Evolutionary conservation across 2,329 filamentous ascomycete species (phyloP).

Genomic region (Leptoxyphium fumago): DNA sequence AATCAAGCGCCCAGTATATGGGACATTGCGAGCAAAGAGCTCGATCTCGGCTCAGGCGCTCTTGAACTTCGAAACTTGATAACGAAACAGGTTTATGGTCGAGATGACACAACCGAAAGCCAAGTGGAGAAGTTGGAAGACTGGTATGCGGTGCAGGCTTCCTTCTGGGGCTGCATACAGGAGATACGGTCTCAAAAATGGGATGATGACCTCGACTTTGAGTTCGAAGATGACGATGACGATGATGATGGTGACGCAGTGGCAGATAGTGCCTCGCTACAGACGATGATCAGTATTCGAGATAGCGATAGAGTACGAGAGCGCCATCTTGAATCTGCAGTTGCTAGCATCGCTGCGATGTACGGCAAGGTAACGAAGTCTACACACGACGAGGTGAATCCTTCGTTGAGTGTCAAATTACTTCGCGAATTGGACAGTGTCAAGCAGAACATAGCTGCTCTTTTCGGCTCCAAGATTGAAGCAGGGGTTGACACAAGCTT

Average conservation of each 20-base stretch:
- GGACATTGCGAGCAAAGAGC: conserved; percentile 11
- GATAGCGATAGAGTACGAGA: conserved; percentile 51
- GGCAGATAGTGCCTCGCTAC: conserved; percentile 34
- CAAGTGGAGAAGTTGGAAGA: conserved; percentile 50
- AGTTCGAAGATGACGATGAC: conserved; percentile 58
- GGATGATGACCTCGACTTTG: conserved; percentile 55
- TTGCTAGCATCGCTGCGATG: conserved; percentile 32
- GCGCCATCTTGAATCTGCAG: conserved; percentile 35
- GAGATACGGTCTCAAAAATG: conserved; percentile 53
- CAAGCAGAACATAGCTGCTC: conserved; percentile 38
- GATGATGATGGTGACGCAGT: conserved; percentile 32
- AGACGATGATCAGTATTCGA: conserved; percentile 54
- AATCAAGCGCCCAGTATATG: conserved; percentile 5
- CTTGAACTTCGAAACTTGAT: conserved; percentile 54
- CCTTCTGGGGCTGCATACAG: conserved; percentile 47
- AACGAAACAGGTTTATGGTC: conserved; percentile 55
- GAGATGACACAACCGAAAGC: conserved; percentile 49
- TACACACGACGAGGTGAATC: background rate
- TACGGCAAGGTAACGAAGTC: background rate
- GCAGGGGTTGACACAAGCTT: conserved; percentile 18
- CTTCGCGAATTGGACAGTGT: conserved; percentile 55
- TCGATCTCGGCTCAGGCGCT: conserved; percentile 15
- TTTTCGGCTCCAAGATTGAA: background rate
- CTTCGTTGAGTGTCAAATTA: conserved; percentile 51
- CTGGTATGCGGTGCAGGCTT: conserved; percentile 62